Evolutionary conservation across 1,284 basidiomycete genomes (phyloP).

Genomic region (Mycosarcoma mackinlayi): DNA sequence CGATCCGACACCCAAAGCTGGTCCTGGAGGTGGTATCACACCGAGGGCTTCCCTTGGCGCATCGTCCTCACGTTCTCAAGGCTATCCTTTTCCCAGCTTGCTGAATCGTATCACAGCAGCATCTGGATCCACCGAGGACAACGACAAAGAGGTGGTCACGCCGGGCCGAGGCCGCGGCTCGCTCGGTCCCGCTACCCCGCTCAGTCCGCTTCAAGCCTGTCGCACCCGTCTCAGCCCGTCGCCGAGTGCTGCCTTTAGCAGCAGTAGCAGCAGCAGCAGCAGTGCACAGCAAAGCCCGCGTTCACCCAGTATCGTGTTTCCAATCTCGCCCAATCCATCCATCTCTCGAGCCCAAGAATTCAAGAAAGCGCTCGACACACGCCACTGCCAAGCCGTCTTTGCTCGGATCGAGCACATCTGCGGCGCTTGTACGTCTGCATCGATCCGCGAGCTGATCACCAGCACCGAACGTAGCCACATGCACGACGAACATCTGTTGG

Average conservation of each 20-base stretch:
- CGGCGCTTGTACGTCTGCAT: not conserved
- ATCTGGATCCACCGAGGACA: not conserved
- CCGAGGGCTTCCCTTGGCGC: constrained; percentile 24
- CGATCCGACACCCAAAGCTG: constrained; percentile 35
- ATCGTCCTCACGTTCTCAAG: not conserved
- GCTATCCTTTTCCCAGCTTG: constrained; percentile 35
- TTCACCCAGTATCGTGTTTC: constrained; percentile 40
- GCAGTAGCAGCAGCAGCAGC: not conserved
- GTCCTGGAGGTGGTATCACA: constrained; percentile 13
- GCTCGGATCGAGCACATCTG: not conserved
- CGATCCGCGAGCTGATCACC: constrained; percentile 23
- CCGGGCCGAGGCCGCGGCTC: not conserved
- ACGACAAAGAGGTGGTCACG: not conserved
- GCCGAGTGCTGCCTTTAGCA: not conserved
- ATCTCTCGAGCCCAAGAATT: constrained; percentile 34
- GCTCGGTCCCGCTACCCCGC: constrained; percentile 20
- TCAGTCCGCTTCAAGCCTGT: constrained; percentile 26
- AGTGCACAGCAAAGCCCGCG: constrained; percentile 13
- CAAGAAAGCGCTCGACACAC: constrained; percentile 13
- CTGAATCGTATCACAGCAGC: constrained; percentile 7
- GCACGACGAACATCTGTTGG: constrained; percentile 36
- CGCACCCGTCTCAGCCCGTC: constrained; percentile 1
- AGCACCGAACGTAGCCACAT: constrained; percentile 17
- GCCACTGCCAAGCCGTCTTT: constrained; percentile 12
- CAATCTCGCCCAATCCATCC: constrained; percentile 40